phyloP scores from a whole-genome alignment of 768 basidiomycete genomes.

The Boletus sensibilis region DNA sequence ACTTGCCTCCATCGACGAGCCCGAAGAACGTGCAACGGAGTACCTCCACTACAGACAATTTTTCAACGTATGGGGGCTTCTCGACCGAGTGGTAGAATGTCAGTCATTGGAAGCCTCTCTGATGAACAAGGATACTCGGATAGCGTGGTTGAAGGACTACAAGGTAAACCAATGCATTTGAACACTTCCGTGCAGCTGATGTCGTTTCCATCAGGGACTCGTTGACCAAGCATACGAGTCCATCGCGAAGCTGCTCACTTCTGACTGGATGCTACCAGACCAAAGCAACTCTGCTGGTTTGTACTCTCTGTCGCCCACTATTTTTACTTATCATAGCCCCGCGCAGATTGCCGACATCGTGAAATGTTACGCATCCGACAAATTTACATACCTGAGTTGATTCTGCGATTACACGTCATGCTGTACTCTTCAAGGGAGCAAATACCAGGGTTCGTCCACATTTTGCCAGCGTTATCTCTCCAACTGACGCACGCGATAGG shows the following conservation, averaged over 20 bases:
- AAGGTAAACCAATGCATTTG: constrained; percentile 36
- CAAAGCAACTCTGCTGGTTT: constrained; percentile 42
- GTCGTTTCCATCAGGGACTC: constrained; percentile 40
- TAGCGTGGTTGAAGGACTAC: constrained; percentile 65
- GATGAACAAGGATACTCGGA: constrained; percentile 57
- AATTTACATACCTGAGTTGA: constrained; percentile 85
- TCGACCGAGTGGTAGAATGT: constrained; percentile 60
- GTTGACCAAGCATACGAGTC: constrained; percentile 65
- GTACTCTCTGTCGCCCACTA: background rate
- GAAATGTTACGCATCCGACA: constrained; percentile 84
- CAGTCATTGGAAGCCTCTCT: constrained; percentile 55
- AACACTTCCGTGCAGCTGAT: background rate
- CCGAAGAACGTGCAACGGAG: constrained; percentile 71
- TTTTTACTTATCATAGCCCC: constrained; percentile 3
- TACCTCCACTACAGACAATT: constrained; percentile 80
- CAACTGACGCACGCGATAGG: constrained; percentile 38
- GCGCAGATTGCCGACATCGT: constrained; percentile 52
- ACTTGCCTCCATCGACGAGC: constrained; percentile 58
- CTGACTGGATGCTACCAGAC: constrained; percentile 72
- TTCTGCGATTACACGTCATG: constrained; percentile 78
- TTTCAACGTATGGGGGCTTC: constrained; percentile 69
- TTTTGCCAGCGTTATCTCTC: background rate
- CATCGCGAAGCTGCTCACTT: constrained; percentile 67
- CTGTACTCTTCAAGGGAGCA: constrained; percentile 61
- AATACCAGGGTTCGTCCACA: constrained; percentile 61